Evolutionary conservation across 108 stramenopile genomes (phyloP).

Genomic region (Nannochloropsis granulata): DNA sequence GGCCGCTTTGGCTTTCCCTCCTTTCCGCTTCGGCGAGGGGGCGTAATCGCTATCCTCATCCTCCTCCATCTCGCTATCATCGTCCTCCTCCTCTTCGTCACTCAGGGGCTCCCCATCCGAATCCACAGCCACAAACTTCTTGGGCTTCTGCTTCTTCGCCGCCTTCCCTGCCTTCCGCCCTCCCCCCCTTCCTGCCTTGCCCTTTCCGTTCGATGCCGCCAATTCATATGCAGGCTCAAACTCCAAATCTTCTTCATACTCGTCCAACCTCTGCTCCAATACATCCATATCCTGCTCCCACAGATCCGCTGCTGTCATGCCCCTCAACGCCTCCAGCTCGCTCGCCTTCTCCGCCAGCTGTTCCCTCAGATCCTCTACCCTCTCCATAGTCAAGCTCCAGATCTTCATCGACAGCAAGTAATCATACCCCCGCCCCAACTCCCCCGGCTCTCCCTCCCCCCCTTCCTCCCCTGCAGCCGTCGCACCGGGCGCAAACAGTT

Average conservation of each 20-base stretch:
- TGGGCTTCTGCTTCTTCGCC: constrained; percentile 5
- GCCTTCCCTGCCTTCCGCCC: constrained; percentile 37
- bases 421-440: constrained; percentile 82
- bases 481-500: constrained; percentile 38
- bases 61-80: constrained; percentile 15
- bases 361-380: constrained; percentile 64
- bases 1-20: constrained; percentile 8
- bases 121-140: constrained; percentile 24
- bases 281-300: constrained; percentile 85
- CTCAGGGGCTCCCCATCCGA: constrained; percentile 14
- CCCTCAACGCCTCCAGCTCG: constrained; percentile 54
- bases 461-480: constrained; percentile 27
- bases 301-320: constrained; percentile 55
- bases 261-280: constrained; percentile 71
- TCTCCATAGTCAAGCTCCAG: constrained; percentile 92
- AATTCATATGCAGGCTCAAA: constrained; percentile 34
- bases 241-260: constrained; percentile 49
- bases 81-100: constrained; percentile 18
- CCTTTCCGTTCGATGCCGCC: background rate
- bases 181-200: constrained; percentile 23
- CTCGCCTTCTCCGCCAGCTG: constrained; percentile 61
- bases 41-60: constrained; percentile 2
- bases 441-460: constrained; percentile 15
- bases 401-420: constrained; percentile 97
- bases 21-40: background rate